Percentiles rank a stretch among this genome's conserved stretches.
These are phyloP conservation scores for Grigorovia jiainica DNA, from an alignment of 805 yeast species.

Conservation along the genomic window DNA sequence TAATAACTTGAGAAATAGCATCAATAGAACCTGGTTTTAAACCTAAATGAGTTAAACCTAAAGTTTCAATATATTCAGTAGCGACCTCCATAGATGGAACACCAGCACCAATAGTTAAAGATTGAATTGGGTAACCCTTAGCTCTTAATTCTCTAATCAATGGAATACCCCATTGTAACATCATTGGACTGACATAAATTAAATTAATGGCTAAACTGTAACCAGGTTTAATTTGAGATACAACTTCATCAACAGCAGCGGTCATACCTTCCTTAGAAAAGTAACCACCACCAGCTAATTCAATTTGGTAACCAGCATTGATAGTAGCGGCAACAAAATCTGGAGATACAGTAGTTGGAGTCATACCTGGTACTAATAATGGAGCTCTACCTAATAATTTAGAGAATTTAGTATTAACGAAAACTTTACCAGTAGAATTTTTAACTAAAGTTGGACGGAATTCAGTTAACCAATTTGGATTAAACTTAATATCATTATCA, in stretches of 20 bases:
- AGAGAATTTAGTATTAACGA: constrained; percentile 90
- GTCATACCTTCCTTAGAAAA: constrained; percentile 66
- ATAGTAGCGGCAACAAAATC: constrained; percentile 89
- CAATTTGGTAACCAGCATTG: constrained; percentile 95
- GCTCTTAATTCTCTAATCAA: constrained; percentile 80
- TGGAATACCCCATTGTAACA: constrained; percentile 99
- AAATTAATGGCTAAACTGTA: constrained; percentile 85
- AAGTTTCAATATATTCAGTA: constrained; percentile 84
- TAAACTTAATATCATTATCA: constrained; percentile 58
- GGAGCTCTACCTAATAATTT: constrained; percentile 91
- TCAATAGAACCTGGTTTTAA: constrained; percentile 97
- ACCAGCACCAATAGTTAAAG: constrained; percentile 97
- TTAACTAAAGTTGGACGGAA: constrained; percentile 78
- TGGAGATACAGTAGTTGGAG: constrained; percentile 94
- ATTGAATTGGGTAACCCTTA: constrained; percentile 91
- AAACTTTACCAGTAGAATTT: constrained; percentile 62
- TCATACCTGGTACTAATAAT: constrained; percentile 97
- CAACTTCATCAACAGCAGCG: constrained; percentile 65
- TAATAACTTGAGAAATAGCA: constrained; percentile 74
- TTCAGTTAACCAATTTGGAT: constrained; percentile 85
- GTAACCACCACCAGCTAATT: constrained; percentile 98
- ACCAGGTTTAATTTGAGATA: constrained; percentile 66
- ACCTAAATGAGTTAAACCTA: constrained; percentile 89
- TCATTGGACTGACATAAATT: constrained; percentile 92
- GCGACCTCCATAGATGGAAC: constrained; percentile 98